A percentile compares a stretch with the other conserved stretches of the same genome.
These are phyloP conservation scores for Hypholoma fasciculare DNA, from an alignment of 768 basidiomycete species.

Conservation along the genomic window DNA sequence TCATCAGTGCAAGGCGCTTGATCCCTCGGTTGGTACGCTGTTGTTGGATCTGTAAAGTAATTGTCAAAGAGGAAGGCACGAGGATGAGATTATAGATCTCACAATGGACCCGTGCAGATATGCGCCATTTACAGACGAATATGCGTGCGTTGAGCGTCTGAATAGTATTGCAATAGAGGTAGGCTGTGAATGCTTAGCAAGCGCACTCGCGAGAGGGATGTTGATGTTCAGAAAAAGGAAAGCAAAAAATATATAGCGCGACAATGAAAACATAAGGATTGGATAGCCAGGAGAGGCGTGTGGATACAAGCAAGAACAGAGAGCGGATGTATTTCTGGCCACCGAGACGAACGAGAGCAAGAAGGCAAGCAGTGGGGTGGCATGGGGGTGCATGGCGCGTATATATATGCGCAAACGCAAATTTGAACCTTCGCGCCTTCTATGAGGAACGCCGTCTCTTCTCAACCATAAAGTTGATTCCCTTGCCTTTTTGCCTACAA, in stretches of 20 bases:
- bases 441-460: background rate
- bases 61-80: background rate
- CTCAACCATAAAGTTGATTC: background rate
- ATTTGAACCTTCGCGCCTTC: background rate
- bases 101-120: conserved; percentile 9
- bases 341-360: background rate
- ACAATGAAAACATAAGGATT: conserved; percentile 6
- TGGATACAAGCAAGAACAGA: background rate
- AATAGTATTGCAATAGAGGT: background rate
- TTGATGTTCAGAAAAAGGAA: background rate
- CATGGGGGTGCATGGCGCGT: background rate
- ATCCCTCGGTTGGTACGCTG: conserved; percentile 58
- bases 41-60: conserved; percentile 47
- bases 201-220: background rate
- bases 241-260: background rate
- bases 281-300: background rate
- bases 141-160: background rate
- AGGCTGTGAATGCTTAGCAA: background rate
- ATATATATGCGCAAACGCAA: background rate
- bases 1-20: conserved; percentile 58
- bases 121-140: no score
- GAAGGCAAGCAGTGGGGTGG: background rate
- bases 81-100: background rate
- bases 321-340: background rate
- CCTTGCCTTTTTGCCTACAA: background rate